Percentiles rank a stretch among this genome's conserved stretches.
phyloP scores from a whole-genome alignment of 2,329 filamentous ascomycete species.

The Trichothecium roseum region DNA sequence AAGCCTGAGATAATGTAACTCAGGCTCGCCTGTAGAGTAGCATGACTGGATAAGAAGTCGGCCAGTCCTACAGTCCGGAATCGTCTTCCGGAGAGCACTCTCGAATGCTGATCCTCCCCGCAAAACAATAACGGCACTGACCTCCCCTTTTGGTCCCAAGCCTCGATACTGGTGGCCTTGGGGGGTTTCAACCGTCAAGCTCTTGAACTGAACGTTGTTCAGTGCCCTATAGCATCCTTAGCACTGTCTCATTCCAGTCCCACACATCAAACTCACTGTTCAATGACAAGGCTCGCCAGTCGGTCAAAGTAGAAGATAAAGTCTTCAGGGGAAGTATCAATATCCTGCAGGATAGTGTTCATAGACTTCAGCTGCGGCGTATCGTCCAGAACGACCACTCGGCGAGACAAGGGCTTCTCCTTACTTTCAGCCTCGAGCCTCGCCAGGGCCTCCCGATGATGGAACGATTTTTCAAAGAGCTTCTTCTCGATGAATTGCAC shows the following conservation, averaged over 20 bases:
- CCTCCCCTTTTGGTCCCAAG: conserved; percentile 57
- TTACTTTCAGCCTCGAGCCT: conserved; percentile 64
- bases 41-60: conserved; percentile 87
- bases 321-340: conserved; percentile 70
- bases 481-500: conserved; percentile 86
- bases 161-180: conserved; percentile 61
- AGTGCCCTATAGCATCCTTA: conserved; percentile 45
- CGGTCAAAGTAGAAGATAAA: conserved; percentile 98
- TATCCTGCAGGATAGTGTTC: conserved; percentile 81
- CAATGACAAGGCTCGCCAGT: conserved; percentile 72
- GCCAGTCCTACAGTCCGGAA: conserved; percentile 85
- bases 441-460: conserved; percentile 70
- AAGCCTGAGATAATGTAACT: conserved; percentile 81
- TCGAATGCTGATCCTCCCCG: conserved; percentile 85
- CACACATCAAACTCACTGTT: conserved; percentile 43
- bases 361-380: conserved; percentile 78
- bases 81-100: conserved; percentile 75
- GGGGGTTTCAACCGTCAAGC: conserved; percentile 58
- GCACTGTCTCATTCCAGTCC: background rate
- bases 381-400: conserved; percentile 63
- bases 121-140: conserved; percentile 80
- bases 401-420: conserved; percentile 61
- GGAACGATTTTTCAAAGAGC: conserved; percentile 72
- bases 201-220: conserved; percentile 63
- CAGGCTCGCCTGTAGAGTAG: conserved; percentile 74